Conservation (phyloP, 2,329 filamentous ascomycete genomes). For the Calonectria pauciramosa region DNA sequence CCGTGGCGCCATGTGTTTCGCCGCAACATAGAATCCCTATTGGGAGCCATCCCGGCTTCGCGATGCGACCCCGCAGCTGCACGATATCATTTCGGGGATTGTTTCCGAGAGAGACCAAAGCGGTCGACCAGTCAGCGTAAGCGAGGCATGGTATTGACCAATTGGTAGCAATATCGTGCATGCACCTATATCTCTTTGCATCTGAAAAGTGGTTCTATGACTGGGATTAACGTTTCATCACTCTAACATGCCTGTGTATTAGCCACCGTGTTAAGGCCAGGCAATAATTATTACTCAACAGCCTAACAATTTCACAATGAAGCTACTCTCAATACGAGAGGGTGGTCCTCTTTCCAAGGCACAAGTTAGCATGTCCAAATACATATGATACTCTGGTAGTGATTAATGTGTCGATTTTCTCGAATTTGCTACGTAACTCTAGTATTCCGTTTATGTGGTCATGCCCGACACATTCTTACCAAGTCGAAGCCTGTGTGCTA, state of each 20-base stretch:
- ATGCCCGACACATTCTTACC: too few species aligned
- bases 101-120: neutral
- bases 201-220: neutral
- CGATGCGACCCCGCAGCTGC: neutral
- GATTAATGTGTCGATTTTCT: too few species aligned
- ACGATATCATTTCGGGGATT: neutral
- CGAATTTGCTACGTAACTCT: too few species aligned
- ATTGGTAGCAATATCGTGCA: neutral
- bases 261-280: neutral
- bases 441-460: too few species aligned
- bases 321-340: too few species aligned
- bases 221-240: neutral
- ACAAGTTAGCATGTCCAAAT: too few species aligned
- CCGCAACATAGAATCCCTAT: neutral
- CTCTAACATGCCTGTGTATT: neutral
- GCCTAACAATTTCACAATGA: too few species aligned
- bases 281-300: neutral
- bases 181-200: neutral
- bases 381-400: too few species aligned
- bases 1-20: neutral
- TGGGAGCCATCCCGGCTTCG: neutral
- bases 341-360: too few species aligned
- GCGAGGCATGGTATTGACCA: neutral
- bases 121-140: neutral
- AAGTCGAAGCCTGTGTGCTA: too few species aligned